Conservation (phyloP, 805 yeast species). For the Suhomyces canberraensis region DNA sequence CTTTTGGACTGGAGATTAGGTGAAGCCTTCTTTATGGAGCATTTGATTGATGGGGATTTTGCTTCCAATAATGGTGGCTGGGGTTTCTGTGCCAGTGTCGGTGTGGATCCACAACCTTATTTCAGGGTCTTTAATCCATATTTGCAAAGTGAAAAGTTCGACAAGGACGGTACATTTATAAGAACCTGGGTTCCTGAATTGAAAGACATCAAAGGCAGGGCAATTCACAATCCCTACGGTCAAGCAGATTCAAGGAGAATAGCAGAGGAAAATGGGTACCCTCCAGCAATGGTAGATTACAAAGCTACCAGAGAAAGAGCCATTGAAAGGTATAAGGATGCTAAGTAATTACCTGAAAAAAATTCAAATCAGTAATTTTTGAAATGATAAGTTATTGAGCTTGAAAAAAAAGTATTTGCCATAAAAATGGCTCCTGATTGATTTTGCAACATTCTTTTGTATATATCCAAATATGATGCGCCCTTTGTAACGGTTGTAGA, state of each 20-base stretch:
- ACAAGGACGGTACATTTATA: conserved; percentile 45
- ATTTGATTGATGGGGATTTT: conserved; percentile 51
- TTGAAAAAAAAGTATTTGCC: no score
- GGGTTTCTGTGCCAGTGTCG: conserved; percentile 53
- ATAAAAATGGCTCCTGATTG: no score
- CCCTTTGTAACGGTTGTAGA: no score
- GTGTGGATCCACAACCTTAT: conserved; percentile 56
- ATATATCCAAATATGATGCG: no score
- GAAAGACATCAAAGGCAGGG: conserved; percentile 22
- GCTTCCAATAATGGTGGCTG: conserved; percentile 57
- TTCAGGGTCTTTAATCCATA: conserved; percentile 54
- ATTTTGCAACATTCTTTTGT: no score
- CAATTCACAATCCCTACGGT: conserved; percentile 35
- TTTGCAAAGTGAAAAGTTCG: conserved; percentile 48
- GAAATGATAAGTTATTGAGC: no score
- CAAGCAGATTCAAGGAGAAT: conserved; percentile 10
- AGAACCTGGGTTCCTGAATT: conserved; percentile 51
- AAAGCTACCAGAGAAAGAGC: conserved; percentile 40
- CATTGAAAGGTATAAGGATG: conserved; percentile 38
- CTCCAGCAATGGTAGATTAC: conserved; percentile 45
- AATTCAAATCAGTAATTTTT: no score
- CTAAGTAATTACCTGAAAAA: no score
- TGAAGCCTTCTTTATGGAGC: conserved; percentile 47
- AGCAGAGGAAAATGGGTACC: conserved; percentile 34
- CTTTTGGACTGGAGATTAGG: conserved; percentile 57